phyloP scores from a whole-genome alignment of 768 basidiomycete species.

The Grammothele lineata region DNA sequence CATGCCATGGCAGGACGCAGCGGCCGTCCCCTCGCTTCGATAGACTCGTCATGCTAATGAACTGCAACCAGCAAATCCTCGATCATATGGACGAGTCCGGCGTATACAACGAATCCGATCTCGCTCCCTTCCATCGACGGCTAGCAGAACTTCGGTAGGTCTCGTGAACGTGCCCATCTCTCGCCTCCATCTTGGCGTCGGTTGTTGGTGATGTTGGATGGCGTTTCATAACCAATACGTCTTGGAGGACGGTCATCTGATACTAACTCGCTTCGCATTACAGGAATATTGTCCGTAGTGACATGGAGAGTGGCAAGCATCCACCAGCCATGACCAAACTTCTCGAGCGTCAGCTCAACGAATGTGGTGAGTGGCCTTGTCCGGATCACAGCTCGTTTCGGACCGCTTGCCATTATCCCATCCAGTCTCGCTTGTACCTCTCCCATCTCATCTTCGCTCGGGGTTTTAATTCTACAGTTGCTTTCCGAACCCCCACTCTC shows the following conservation, averaged over 20 bases:
- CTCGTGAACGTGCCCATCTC: not conserved
- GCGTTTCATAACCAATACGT: no score
- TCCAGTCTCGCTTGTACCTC: no score
- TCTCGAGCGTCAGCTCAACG: conserved; percentile 85
- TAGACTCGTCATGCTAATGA: conserved; percentile 12
- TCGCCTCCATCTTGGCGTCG: no score
- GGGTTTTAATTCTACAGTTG: conserved; percentile 11
- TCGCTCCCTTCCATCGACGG: conserved; percentile 82
- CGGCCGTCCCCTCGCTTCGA: conserved; percentile 2
- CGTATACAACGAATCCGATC: conserved; percentile 88
- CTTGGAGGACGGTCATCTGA: no score
- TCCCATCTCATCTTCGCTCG: not conserved
- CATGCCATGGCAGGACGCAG: conserved; percentile 1
- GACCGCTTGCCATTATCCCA: no score
- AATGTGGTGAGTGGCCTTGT: conserved; percentile 65
- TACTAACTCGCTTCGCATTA: no score
- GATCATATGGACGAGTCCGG: conserved; percentile 95
- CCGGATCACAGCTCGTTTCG: no score
- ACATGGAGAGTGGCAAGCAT: conserved; percentile 77
- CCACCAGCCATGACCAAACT: conserved; percentile 85
- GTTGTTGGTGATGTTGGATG: no score
- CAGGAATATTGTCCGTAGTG: conserved; percentile 72
- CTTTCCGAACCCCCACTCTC: conserved; percentile 2
- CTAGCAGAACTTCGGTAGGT: conserved; percentile 67
- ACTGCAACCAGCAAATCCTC: conserved; percentile 73